Base-by-base conservation (phyloP, 2,329 filamentous ascomycete species). In the Colletotrichum paranaense region DNA sequence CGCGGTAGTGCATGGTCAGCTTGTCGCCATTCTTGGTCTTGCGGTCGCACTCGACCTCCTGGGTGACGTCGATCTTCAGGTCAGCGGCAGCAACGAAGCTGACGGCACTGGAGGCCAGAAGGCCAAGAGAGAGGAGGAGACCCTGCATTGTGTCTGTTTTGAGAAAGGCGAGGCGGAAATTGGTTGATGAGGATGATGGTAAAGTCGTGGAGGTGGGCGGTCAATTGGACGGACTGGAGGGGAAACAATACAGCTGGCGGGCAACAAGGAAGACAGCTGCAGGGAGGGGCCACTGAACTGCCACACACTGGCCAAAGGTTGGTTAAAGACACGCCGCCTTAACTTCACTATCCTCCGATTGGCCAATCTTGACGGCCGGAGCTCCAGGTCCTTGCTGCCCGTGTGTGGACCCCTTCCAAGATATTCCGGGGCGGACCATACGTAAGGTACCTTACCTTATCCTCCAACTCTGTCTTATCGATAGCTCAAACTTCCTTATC, bases 1-100 rank as follows among this genome's bases (percentile, higher is more conserved):
- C 96, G 68, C 90, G 90, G 88, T 98, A 98, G 87, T 98, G 95
- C 79, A 98, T 95, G 68, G 92, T 87, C 80, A 98, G 91, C 76
- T 87, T 91, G 85, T 98, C 95, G 77, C 95, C 95, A 75, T 88
- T 90, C 79, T 89, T 79, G 19, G 91, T 93, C 86, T 94, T 95
- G 83, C 95, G 92, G 63, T 91, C 90, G 87, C 95, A 98, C 77
- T 94, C 90, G 76, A 94, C 93, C 30, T 90, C 86, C 72, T 91
- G 88, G 64, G 92, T 93, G 77, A 94, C 91, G 76, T 97, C 91
- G 81, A 98, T 94, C 83, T 93, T 90, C 77, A 98, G 90, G 77
- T 92, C 90, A 73, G 87, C 82, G n/a, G 84, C 84, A 72, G 90
- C 87, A 75, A 90, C 84, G 74, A 84, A 82, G 76, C 87, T 84